Evolutionary conservation across 805 yeast species (phyloP).

Genomic region (Metschnikowia dekortorum): DNA sequence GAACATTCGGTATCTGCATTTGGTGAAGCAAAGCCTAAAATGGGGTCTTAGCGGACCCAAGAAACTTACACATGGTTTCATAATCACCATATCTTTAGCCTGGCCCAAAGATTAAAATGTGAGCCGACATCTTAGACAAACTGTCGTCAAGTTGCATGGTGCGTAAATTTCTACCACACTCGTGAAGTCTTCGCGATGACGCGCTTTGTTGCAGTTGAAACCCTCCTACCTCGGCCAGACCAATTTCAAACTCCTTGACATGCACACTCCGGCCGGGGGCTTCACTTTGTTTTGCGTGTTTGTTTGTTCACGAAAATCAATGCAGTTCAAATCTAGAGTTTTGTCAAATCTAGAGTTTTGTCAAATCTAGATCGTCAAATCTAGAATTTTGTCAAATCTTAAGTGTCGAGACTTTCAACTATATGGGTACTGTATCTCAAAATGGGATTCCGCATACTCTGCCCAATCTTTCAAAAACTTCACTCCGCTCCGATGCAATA

Average conservation of each 20-base stretch:
- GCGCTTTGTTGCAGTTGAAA: not conserved
- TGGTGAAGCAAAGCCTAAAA: no score
- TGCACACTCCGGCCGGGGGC: not conserved
- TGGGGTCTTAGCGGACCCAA: no score
- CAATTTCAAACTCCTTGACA: not conserved
- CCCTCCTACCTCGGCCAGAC: not conserved
- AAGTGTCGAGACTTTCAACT: conserved; percentile 23
- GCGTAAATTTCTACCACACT: not conserved
- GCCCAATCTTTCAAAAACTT: conserved; percentile 63
- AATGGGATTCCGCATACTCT: conserved; percentile 60
- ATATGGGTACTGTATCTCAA: conserved; percentile 63
- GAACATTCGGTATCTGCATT: no score
- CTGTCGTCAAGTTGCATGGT: not conserved
- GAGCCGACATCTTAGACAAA: not conserved
- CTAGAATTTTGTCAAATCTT: no score
- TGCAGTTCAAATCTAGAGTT: not conserved
- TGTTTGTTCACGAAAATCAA: not conserved
- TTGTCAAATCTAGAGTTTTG: no score
- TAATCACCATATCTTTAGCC: not conserved
- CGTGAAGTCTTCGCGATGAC: not conserved
- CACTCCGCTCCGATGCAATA: conserved; percentile 43
- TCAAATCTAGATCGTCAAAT: no score
- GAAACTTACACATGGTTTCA: no score
- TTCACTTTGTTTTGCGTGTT: not conserved
- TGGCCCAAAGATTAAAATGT: not conserved